These are phyloP conservation scores for Wakefieldia striispora DNA, from an alignment of 768 basidiomycete species.

Conservation along the genomic window DNA sequence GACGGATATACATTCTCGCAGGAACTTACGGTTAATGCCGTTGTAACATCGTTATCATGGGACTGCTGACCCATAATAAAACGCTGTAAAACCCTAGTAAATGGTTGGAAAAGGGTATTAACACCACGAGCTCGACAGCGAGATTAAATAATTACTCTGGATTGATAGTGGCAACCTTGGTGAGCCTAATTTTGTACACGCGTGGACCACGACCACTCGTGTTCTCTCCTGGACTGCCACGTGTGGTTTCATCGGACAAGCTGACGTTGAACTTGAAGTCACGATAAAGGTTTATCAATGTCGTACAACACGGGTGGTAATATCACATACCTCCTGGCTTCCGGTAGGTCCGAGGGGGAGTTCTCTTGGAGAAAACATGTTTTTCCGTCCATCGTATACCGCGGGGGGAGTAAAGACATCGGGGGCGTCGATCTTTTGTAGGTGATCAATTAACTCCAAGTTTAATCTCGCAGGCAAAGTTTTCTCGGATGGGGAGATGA, in stretches of 20 bases:
- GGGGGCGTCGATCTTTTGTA: constrained; percentile 59
- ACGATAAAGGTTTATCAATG: constrained; percentile 5
- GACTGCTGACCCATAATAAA: constrained; percentile 66
- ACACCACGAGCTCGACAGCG: constrained; percentile 21
- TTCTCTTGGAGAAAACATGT: constrained; percentile 60
- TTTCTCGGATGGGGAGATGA: constrained; percentile 69
- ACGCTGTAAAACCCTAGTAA: constrained; percentile 53
- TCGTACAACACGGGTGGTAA: not conserved
- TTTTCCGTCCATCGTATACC: constrained; percentile 81
- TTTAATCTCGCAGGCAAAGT: constrained; percentile 64
- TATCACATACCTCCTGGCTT: constrained; percentile 48
- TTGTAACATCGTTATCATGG: constrained; percentile 64
- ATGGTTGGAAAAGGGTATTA: constrained; percentile 2
- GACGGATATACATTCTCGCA: not conserved
- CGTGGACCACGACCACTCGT: constrained; percentile 47
- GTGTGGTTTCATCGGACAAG: constrained; percentile 40
- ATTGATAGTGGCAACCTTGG: constrained; percentile 57
- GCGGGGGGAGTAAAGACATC: constrained; percentile 70
- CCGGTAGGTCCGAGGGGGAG: constrained; percentile 56
- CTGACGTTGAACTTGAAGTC: constrained; percentile 57
- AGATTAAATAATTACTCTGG: constrained; percentile 40
- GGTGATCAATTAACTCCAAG: constrained; percentile 61
- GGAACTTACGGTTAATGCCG: constrained; percentile 56
- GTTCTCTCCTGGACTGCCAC: constrained; percentile 33
- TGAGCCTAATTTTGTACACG: constrained; percentile 62